These are phyloP conservation scores for Ottelia alismoides DNA, from an alignment of 106 monocot species.

Conservation along the genomic window DNA sequence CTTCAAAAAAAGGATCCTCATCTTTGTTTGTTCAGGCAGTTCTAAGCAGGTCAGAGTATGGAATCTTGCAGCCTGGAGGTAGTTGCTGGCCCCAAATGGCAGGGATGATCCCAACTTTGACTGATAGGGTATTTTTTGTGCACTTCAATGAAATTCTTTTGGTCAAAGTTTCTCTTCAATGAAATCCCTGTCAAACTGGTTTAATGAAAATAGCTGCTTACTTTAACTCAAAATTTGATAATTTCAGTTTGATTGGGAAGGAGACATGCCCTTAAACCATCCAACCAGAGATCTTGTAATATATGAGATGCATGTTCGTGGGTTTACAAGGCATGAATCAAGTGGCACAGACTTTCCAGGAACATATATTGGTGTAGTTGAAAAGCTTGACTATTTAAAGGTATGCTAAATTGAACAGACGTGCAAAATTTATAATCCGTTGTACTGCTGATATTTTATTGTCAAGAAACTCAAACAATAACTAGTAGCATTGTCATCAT, in stretches of 20 bases:
- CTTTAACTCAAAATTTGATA: neutral
- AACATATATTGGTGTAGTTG: constrained; percentile 63
- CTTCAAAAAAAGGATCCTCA: neutral
- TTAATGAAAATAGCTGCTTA: neutral
- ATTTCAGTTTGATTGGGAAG: constrained; percentile 92
- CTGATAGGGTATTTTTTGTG: constrained; percentile 22
- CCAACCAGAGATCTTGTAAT: constrained; percentile 67
- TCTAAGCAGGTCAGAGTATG: constrained; percentile 62
- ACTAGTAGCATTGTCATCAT: too few relatives aligned
- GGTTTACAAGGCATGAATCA: constrained; percentile 83
- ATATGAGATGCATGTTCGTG: constrained; percentile 93
- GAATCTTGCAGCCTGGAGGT: constrained; percentile 38
- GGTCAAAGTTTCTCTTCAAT: neutral
- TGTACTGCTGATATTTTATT: too few relatives aligned
- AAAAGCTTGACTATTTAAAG: constrained; percentile 80
- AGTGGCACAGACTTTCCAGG: constrained; percentile 58
- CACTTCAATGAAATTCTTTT: neutral
- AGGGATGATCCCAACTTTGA: constrained; percentile 57
- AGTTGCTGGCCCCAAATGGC: constrained; percentile 93
- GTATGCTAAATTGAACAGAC: too few relatives aligned
- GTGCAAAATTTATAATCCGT: too few relatives aligned
- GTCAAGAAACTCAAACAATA: too few relatives aligned
- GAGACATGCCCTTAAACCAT: constrained; percentile 52
- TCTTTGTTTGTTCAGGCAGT: constrained; percentile 43
- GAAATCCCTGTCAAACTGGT: neutral